Conservation (phyloP, 2,329 filamentous ascomycete genomes). For the Trichoderma gracile region DNA sequence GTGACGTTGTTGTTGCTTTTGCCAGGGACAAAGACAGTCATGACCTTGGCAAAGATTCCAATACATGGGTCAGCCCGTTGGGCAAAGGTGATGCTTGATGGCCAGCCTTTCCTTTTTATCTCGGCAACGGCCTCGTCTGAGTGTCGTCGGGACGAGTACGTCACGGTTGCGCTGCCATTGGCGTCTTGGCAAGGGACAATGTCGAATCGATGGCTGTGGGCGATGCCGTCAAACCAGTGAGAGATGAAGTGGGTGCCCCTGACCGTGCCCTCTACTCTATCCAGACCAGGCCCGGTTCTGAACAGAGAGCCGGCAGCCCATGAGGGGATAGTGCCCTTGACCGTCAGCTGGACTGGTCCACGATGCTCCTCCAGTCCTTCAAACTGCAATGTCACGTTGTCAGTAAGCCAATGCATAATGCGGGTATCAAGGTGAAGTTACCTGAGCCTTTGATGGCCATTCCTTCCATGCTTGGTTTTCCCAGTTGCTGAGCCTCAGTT, state of each 20-base stretch:
- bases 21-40: conserved; percentile 55
- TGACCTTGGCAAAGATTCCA: conserved; percentile 70
- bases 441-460: conserved; percentile 53
- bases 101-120: conserved; percentile 60
- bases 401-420: not conserved
- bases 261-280: conserved; percentile 58
- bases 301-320: conserved; percentile 73
- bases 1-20: conserved; percentile 63
- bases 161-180: conserved; percentile 45
- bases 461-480: conserved; percentile 40
- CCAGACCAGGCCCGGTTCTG: conserved; percentile 71
- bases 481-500: conserved; percentile 34
- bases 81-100: conserved; percentile 63
- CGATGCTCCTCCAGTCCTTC: conserved; percentile 66
- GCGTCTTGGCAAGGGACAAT: conserved; percentile 51
- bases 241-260: conserved; percentile 61
- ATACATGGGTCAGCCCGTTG: conserved; percentile 74
- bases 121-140: conserved; percentile 62
- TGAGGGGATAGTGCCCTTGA: conserved; percentile 67
- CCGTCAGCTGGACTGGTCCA: conserved; percentile 61
- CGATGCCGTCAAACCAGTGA: conserved; percentile 83
- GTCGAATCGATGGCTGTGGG: conserved; percentile 71
- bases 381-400: conserved; percentile 51
- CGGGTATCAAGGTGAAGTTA: conserved; percentile 31
- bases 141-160: conserved; percentile 71